Base-by-base conservation (phyloP, 768 basidiomycete genomes). In the Tylopilus cervinicoccineus region DNA sequence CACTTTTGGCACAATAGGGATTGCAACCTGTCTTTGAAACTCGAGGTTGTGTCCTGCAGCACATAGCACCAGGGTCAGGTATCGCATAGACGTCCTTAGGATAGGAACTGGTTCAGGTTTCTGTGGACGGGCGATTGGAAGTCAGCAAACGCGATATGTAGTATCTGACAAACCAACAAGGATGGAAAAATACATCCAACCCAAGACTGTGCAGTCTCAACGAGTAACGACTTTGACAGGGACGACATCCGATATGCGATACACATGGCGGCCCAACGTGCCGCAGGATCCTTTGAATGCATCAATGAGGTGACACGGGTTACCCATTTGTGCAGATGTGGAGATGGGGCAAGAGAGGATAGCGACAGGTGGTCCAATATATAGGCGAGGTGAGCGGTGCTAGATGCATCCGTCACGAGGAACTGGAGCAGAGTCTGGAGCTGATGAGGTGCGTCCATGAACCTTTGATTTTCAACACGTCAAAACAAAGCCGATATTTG, bases 191-290 rank as follows among this genome's bases (percentile, higher is more conserved):
- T 77, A 27, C 78, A 70, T 44, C 75, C 76, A 32, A 90, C 65
- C 91, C 91, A 93, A 43, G 76, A 73, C 55, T 84, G 81, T 3
- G 87, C 84, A 53, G 70, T 77, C 48, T 91, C 87, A 45, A 86
- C 66, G 74, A 92, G 80, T 8, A 82, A 53, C 11, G 64, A 61
- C 59, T 71, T 80, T 2, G 85, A 88, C 33, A 80, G 62, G 20
- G 72, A 54, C 1, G 84, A 77, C 10, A 83, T 84, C 54, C 79
- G 81, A 55, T 83, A 71, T 1, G 90, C 89, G 39, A 92, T 66
- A 56, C 80, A 86, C 28, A 91, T 71, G 9, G 87, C 90, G 19
- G 85, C 82, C 90, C 90, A 93, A 48, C 86, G 78, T 44, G 79
- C 81, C 34, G 79, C 83, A n/a, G 81, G 61, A 56, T 88, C 81